Evolutionary conservation across 2,329 filamentous ascomycete species (phyloP).

Genomic region (Aureobasidium subglaciale): DNA sequence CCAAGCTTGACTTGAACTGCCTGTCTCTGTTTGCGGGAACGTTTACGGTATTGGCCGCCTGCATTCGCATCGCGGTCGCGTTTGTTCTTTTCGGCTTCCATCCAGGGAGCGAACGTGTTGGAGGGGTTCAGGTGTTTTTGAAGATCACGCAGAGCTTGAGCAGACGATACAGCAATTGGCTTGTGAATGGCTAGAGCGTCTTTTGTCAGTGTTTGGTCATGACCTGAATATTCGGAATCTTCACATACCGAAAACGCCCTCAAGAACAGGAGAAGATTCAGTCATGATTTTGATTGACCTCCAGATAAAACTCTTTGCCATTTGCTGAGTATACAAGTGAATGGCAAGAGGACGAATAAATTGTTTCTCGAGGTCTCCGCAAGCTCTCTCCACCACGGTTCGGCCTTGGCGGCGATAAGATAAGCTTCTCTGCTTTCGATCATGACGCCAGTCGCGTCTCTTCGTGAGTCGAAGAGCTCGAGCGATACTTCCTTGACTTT

Average conservation of each 20-base stretch:
- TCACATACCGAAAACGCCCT: constrained; percentile 54
- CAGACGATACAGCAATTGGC: constrained; percentile 77
- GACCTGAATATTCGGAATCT: not conserved
- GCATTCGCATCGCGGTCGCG: constrained; percentile 53
- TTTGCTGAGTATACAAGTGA: not conserved
- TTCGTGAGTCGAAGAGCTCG: not conserved
- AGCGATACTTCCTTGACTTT: not conserved
- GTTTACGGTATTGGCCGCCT: constrained; percentile 52
- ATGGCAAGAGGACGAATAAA: not conserved
- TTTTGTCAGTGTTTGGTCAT: constrained; percentile 6
- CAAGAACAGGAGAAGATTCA: constrained; percentile 32
- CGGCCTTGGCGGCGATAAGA: constrained; percentile 1
- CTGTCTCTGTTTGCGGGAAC: constrained; percentile 48
- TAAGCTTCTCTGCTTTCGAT: not conserved
- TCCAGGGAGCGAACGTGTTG: constrained; percentile 67
- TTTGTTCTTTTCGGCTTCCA: constrained; percentile 54
- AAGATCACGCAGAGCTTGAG: constrained; percentile 81
- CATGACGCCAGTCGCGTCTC: constrained; percentile 21
- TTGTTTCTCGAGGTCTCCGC: not conserved
- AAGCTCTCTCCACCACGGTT: constrained; percentile 1
- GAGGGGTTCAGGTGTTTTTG: constrained; percentile 81
- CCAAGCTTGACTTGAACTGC: constrained; percentile 79
- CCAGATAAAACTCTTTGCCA: constrained; percentile 19
- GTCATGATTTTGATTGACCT: constrained; percentile 19
- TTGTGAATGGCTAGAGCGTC: constrained; percentile 73